Percentiles rank a stretch among this genome's conserved stretches.
Conservation (phyloP, 2,329 filamentous ascomycete species). For the Pestalotiopsis sp. region DNA sequence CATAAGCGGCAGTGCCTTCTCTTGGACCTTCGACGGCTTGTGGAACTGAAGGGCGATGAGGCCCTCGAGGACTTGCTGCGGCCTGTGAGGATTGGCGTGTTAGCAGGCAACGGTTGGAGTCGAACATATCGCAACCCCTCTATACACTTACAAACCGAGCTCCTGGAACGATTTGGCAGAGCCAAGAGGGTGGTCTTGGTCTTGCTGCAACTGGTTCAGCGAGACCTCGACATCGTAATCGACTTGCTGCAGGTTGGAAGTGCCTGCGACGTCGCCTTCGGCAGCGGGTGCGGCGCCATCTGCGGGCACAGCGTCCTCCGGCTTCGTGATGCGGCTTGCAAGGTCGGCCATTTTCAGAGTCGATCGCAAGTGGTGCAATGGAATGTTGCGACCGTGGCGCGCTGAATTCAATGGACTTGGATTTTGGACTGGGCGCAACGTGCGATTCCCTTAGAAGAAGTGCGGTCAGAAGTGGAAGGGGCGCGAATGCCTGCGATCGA, state of each 20-base stretch:
- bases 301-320: slow-evolving; percentile 27
- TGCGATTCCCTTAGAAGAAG: background rate
- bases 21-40: slow-evolving; percentile 97
- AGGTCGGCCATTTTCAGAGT: slow-evolving; percentile 47
- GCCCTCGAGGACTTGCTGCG: slow-evolving; percentile 65
- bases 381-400: background rate
- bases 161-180: slow-evolving; percentile 85
- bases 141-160: slow-evolving; percentile 72
- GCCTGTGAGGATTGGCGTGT: slow-evolving; percentile 17
- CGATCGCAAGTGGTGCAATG: background rate
- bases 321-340: slow-evolving; percentile 54
- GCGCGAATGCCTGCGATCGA: background rate
- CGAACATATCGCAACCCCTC: background rate
- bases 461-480: background rate
- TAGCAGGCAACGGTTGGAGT: background rate
- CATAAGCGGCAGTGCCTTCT: slow-evolving; percentile 88
- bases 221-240: slow-evolving; percentile 92
- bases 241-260: slow-evolving; percentile 67
- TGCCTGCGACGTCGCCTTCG: slow-evolving; percentile 41
- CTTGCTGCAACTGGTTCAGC: slow-evolving; percentile 84
- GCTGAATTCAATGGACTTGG: background rate
- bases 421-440: background rate
- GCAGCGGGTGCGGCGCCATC: slow-evolving; percentile 24
- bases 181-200: slow-evolving; percentile 84
- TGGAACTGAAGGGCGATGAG: slow-evolving; percentile 83